phyloP scores from a whole-genome alignment of 2,329 filamentous ascomycete genomes.

The Trichoderma brevicompactum region DNA sequence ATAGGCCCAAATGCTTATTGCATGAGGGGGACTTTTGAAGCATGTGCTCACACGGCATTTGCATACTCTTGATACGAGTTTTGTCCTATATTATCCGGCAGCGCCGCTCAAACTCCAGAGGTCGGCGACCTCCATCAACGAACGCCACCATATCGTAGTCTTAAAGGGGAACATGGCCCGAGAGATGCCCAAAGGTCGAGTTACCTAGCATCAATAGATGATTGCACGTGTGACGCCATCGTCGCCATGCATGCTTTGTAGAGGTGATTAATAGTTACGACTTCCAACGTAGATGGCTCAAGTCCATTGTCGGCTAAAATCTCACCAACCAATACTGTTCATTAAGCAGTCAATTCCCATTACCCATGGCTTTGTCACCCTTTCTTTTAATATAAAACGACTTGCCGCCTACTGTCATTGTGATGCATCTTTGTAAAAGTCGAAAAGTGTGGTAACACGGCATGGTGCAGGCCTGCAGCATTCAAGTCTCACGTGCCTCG shows the following conservation, averaged over 20 bases:
- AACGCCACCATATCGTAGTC: neutral
- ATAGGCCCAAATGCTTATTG: neutral
- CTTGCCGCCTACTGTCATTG: neutral
- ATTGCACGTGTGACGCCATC: neutral
- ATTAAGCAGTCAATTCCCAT: too few relatives aligned
- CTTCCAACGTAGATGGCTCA: neutral
- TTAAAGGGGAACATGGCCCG: neutral
- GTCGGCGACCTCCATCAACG: conserved; percentile 1
- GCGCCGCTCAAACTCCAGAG: neutral
- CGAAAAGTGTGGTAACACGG: neutral
- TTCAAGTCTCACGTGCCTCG: conserved; percentile 16
- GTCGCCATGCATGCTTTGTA: neutral
- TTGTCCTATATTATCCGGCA: neutral
- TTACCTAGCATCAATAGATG: neutral
- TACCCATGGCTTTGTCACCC: too few relatives aligned
- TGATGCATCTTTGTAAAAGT: neutral
- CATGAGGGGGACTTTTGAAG: neutral
- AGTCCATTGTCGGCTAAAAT: too few relatives aligned
- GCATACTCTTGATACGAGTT: too few relatives aligned
- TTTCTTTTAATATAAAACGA: too few relatives aligned
- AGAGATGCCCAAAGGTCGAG: neutral
- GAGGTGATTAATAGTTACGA: neutral
- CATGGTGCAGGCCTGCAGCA: conserved; percentile 6
- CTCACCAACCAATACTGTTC: too few relatives aligned
- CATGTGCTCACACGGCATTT: neutral